phyloP scores from a whole-genome alignment of 306 rosid species.

The Cicer cuneatum region DNA sequence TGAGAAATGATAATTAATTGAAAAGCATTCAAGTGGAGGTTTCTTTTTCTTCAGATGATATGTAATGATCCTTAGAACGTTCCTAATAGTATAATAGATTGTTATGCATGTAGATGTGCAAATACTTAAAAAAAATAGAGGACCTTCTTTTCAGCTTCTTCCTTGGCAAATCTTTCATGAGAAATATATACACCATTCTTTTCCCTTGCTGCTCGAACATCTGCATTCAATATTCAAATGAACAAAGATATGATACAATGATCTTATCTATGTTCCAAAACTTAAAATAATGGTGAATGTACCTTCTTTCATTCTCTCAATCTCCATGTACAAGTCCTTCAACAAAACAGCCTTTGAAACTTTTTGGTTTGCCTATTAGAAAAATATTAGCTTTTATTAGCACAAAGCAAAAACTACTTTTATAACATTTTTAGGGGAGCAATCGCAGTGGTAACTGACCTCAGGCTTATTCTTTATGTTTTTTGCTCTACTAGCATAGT shows the following conservation, averaged over 20 bases:
- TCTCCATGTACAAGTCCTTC: slow-evolving; percentile 85
- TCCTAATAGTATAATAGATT: not conserved
- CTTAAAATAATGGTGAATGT: slow-evolving; percentile 11
- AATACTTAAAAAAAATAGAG: not conserved
- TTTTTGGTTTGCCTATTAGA: slow-evolving; percentile 86
- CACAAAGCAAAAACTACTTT: slow-evolving; percentile 14
- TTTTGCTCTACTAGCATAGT: slow-evolving; percentile 95
- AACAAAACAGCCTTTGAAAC: slow-evolving; percentile 84
- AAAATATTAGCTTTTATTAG: slow-evolving; percentile 35
- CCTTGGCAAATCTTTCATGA: slow-evolving; percentile 80
- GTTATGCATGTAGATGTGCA: not conserved
- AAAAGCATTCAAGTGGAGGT: not conserved
- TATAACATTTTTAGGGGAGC: slow-evolving; percentile 16
- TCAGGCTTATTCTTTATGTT: slow-evolving; percentile 91
- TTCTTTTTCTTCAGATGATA: not conserved
- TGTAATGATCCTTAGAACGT: not conserved
- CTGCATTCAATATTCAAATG: slow-evolving; percentile 52
- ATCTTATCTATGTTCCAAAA: slow-evolving; percentile 31
- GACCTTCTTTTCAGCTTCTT: slow-evolving; percentile 97
- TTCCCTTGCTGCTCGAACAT: slow-evolving; percentile 94
- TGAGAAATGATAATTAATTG: not conserved
- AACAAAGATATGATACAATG: slow-evolving; percentile 22
- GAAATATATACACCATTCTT: slow-evolving; percentile 94
- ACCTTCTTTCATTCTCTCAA: slow-evolving; percentile 97
- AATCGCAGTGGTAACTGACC: slow-evolving; percentile 57